Percentiles rank a stretch among this genome's conserved stretches.
Conservation (phyloP, 208 protist species). For the Strigomonas culicis region DNA sequence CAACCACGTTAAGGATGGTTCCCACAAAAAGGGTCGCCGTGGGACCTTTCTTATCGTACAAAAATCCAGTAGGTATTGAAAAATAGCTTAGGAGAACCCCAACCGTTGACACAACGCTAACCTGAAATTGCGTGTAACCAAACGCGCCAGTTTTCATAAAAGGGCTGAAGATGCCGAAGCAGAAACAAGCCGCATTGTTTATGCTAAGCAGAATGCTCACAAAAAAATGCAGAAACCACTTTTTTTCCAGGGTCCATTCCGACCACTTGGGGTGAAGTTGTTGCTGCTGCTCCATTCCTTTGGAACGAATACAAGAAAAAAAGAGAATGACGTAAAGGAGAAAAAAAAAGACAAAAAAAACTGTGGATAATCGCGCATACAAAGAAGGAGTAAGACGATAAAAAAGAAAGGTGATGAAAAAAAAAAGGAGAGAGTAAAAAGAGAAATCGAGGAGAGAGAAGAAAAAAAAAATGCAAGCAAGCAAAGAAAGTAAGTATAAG, state of each 20-base stretch:
- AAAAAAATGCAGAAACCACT: conserved; percentile 79
- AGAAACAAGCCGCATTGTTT: conserved; percentile 81
- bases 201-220: conserved; percentile 72
- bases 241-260: conserved; percentile 36
- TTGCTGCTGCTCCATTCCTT: not conserved
- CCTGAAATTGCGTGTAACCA: conserved; percentile 50
- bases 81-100: conserved; percentile 81
- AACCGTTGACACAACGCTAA: conserved; percentile 64
- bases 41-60: conserved; percentile 68
- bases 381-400: conserved; percentile 5
- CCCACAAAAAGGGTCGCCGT: conserved; percentile 43
- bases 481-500: not conserved
- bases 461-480: conserved; percentile 14
- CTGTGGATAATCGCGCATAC: not conserved
- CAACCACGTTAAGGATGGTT: conserved; percentile 53
- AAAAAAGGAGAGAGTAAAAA: not conserved
- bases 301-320: not conserved
- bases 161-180: conserved; percentile 71
- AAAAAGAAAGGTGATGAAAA: not conserved
- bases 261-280: not conserved
- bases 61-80: conserved; percentile 70
- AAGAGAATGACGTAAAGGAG: not conserved
- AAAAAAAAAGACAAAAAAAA: conserved; percentile 12
- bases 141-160: conserved; percentile 56
- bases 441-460: conserved; percentile 8